A percentile compares a stretch with the other conserved stretches of the same genome.
phyloP scores from a whole-genome alignment of 768 basidiomycete species.

The Podaxis carcinomalis region DNA sequence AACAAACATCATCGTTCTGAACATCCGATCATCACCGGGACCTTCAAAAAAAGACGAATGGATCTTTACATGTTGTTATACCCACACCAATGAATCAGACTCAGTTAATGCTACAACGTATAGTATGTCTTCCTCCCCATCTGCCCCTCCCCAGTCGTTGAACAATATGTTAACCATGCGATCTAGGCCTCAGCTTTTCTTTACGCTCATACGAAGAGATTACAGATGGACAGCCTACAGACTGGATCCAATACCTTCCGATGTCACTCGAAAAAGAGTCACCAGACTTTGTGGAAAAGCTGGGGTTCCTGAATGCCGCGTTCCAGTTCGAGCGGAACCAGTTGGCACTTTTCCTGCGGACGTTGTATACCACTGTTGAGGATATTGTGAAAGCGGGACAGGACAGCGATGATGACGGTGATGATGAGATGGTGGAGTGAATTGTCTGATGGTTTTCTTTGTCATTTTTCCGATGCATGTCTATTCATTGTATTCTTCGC shows the following conservation, averaged over 20 bases:
- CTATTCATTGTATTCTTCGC: conserved; percentile 3
- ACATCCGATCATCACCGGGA: conserved; percentile 41
- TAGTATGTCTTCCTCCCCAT: conserved; percentile 26
- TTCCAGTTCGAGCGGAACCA: conserved; percentile 72
- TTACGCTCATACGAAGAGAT: conserved; percentile 45
- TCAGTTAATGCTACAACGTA: conserved; percentile 24
- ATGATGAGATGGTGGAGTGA: conserved; percentile 16
- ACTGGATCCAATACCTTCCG: conserved; percentile 60
- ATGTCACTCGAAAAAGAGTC: conserved; percentile 60
- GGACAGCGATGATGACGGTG: conserved; percentile 27
- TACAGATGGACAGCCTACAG: conserved; percentile 32
- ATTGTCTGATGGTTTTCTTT: neutral
- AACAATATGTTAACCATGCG: conserved; percentile 6
- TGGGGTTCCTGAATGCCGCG: conserved; percentile 56
- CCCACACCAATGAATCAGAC: conserved; percentile 36
- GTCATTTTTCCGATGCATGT: neutral
- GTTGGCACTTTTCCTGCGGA: conserved; percentile 61
- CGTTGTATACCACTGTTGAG: conserved; percentile 33
- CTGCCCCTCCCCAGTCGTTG: neutral
- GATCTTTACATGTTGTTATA: conserved; percentile 64
- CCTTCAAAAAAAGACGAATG: conserved; percentile 52
- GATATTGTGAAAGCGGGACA: conserved; percentile 37
- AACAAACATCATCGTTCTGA: conserved; percentile 71
- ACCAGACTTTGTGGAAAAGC: conserved; percentile 46
- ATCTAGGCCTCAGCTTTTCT: conserved; percentile 56